A percentile compares a stretch with the other conserved stretches of the same genome.
Evolutionary conservation across 2,329 filamentous ascomycete species (phyloP).

Genomic region (Zymoseptoria tritici): DNA sequence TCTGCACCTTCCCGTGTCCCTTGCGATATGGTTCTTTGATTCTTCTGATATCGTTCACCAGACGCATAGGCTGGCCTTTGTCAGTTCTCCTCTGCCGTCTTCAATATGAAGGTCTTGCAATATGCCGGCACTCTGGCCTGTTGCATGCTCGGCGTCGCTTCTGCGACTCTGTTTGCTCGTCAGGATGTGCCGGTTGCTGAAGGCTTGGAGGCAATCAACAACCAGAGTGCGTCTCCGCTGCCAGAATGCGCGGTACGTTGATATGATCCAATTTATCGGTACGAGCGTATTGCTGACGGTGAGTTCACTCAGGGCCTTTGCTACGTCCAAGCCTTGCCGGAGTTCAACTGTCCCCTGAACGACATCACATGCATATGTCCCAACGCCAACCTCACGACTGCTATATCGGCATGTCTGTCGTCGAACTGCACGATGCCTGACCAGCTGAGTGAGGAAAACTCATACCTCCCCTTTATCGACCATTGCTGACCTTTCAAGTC

Average conservation of each 20-base stretch:
- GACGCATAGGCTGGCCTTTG: neutral
- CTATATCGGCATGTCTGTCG: constrained; percentile 10
- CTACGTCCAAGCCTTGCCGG: constrained; percentile 12
- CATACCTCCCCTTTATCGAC: neutral
- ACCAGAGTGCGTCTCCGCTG: neutral
- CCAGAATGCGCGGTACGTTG: constrained; percentile 8
- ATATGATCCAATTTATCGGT: constrained; percentile 3
- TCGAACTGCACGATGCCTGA: constrained; percentile 16
- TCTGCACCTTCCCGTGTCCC: neutral
- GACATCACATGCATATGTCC: constrained; percentile 12
- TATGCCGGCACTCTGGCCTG: neutral
- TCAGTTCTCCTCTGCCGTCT: neutral
- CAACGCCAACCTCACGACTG: constrained; percentile 14
- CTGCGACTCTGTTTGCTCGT: neutral
- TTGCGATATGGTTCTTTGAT: neutral
- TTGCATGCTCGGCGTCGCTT: neutral
- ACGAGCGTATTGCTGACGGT: neutral
- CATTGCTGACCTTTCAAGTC: constrained; percentile 4
- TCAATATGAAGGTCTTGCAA: neutral
- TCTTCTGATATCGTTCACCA: neutral
- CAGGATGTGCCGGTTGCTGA: neutral
- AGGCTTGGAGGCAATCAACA: neutral
- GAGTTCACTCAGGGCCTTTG: constrained; percentile 8
- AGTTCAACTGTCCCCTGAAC: constrained; percentile 9
- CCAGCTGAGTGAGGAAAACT: constrained; percentile 6